Percentiles rank a stretch among this genome's conserved stretches.
Conservation (phyloP, 2,329 filamentous ascomycete species). For the Xylaria multiplex region DNA sequence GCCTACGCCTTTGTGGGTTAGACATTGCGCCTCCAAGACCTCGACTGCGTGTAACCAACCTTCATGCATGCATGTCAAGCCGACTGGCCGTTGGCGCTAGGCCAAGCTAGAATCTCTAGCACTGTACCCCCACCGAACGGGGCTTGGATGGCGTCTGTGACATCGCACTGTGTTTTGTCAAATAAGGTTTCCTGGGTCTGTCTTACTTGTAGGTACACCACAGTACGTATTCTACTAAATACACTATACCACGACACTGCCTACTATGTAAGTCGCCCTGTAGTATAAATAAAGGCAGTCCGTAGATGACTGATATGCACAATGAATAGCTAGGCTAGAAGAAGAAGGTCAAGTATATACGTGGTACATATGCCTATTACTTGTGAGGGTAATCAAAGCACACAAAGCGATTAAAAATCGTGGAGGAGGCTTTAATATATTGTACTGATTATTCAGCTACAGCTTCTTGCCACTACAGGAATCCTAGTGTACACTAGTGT, state of each 20-base stretch:
- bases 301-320: neutral
- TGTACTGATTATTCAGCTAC: neutral
- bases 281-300: too few relatives aligned
- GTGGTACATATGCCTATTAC: neutral
- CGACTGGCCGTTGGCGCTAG: constrained; percentile 27
- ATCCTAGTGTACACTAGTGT: neutral
- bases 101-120: constrained; percentile 3
- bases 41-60: constrained; percentile 34
- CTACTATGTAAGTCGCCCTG: too few relatives aligned
- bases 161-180: constrained; percentile 23
- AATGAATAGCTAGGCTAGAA: neutral
- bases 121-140: constrained; percentile 27
- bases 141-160: neutral
- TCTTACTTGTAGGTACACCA: too few relatives aligned
- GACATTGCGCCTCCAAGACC: constrained; percentile 24
- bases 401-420: neutral
- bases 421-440: neutral
- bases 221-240: too few relatives aligned
- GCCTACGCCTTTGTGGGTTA: constrained; percentile 14
- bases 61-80: constrained; percentile 34
- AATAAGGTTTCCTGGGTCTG: constrained; percentile 2
- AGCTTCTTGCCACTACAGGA: neutral
- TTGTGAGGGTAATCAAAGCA: neutral
- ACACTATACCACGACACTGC: too few relatives aligned
- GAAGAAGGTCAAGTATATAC: neutral